A percentile compares a stretch with the other conserved stretches of the same genome.
phyloP scores from a whole-genome alignment of 208 protist species.

The Acanthamoeba royreba region DNA sequence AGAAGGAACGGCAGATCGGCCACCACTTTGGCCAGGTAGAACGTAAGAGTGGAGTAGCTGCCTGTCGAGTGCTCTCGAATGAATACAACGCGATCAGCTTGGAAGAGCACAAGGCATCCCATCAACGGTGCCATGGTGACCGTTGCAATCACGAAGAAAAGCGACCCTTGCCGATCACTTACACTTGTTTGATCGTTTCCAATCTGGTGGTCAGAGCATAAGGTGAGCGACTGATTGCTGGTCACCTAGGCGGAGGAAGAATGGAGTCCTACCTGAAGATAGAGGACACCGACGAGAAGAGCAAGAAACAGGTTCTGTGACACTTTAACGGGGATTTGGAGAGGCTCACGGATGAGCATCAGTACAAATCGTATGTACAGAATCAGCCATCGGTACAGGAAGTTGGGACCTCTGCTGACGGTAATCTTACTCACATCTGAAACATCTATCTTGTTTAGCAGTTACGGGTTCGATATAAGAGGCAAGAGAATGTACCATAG shows the following conservation, averaged over 20 bases:
- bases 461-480: neutral
- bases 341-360: neutral
- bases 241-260: no score
- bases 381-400: neutral
- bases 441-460: no score
- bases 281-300: neutral
- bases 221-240: no score
- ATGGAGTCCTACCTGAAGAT: neutral
- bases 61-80: constrained; percentile 24
- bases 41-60: neutral
- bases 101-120: neutral
- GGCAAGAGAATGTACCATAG: neutral
- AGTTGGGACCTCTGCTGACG: neutral
- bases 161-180: neutral
- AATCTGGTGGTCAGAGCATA: no score
- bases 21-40: neutral
- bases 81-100: neutral
- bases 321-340: neutral
- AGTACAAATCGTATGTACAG: neutral
- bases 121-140: neutral
- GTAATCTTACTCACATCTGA: neutral
- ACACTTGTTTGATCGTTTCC: neutral
- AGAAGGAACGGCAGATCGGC: neutral
- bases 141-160: neutral
- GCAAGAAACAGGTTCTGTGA: neutral